A percentile compares a stretch with the other conserved stretches of the same genome.
Conservation (phyloP, 495 filamentous ascomycete genomes). For the Podospora comata region DNA sequence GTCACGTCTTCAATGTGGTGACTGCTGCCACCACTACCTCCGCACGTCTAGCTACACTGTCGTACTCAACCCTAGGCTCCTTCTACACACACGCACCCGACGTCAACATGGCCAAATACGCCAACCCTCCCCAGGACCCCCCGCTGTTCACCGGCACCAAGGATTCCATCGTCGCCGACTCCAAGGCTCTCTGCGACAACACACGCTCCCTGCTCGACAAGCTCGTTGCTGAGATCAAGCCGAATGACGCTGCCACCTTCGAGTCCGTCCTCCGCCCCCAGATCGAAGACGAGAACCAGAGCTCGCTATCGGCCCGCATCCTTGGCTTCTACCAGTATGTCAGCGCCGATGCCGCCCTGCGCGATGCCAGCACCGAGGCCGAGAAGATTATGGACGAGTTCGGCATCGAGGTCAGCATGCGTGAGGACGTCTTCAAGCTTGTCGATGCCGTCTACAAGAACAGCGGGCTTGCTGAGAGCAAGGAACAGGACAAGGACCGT, state of each 20-base stretch:
- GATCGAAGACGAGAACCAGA: slow-evolving; percentile 63
- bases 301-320: slow-evolving; percentile 57
- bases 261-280: slow-evolving; percentile 61
- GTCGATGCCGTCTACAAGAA: slow-evolving; percentile 53
- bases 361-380: slow-evolving; percentile 59
- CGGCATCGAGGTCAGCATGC: slow-evolving; percentile 57
- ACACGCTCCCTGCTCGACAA: slow-evolving; percentile 70
- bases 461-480: slow-evolving; percentile 41
- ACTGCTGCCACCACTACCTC: slow-evolving; percentile 11
- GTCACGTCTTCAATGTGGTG: slow-evolving; percentile 28
- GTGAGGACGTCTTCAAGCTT: slow-evolving; percentile 58
- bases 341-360: slow-evolving; percentile 62
- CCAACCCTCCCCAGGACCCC: slow-evolving; percentile 77
- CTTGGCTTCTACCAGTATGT: slow-evolving; percentile 80
- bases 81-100: slow-evolving; percentile 24
- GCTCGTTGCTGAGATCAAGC: slow-evolving; percentile 64
- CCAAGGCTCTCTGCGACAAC: slow-evolving; percentile 66
- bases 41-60: slow-evolving; percentile 19
- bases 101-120: slow-evolving; percentile 46
- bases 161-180: slow-evolving; percentile 69
- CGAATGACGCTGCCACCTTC: slow-evolving; percentile 60
- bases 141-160: slow-evolving; percentile 83
- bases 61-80: slow-evolving; percentile 20
- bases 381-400: slow-evolving; percentile 61
- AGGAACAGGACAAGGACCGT: slow-evolving; percentile 36